Evolutionary conservation across 2,329 filamentous ascomycete species (phyloP), one percentile per base, ranked within the genome.

Genomic region (Nemania bipapillata): DNA sequence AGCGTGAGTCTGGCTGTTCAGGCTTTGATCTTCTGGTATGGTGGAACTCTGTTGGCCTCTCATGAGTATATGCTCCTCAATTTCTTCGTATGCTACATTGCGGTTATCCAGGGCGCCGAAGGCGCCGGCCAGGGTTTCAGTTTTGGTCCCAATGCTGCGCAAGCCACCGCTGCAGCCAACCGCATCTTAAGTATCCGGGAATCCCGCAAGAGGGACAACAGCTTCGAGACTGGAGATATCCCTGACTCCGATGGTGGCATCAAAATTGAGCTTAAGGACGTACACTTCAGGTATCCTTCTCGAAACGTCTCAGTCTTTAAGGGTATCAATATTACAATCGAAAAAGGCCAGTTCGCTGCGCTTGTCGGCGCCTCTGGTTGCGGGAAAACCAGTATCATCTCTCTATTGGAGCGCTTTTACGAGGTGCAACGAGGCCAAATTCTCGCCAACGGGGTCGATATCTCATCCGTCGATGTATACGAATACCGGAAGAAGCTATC

Each of bases 321-420:
- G 59, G 86, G 86, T 1, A 80, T 94, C 65, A 89, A 85, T 74
- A 81, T 94, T 67, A 87, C 84, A 5, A 87, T 93, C 60, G 83
- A 89, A 71, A 89, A 88, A 72, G 91, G 90, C 4, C 89, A 92
- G 75, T 92, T 92, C 74, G 89, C 87, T 0, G 91, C 90, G 0
- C 82, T 93, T 1, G 90, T 93, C 4, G 91, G 91, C 1, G 86
- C 90, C 0, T 90, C 88, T 0, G 90, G 90, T 0, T 91, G 89
- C 66, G 91, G 91, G 40, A 92, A 94, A 81, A 91, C 89, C 0
- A 92, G 89, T 17, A 89, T 92, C 50, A 87, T 95, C 40, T 84
- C 85, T 60, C 80, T 91, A 0, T 79, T 91, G 6, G 89, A 91
- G 79, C 85, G 88, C 15, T 94, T 94, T 79, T 95, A 95, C 77